A percentile compares a stretch with the other conserved stretches of the same genome.
Conservation (phyloP, 495 filamentous ascomycete genomes). For the Aspergillus wentii region DNA sequence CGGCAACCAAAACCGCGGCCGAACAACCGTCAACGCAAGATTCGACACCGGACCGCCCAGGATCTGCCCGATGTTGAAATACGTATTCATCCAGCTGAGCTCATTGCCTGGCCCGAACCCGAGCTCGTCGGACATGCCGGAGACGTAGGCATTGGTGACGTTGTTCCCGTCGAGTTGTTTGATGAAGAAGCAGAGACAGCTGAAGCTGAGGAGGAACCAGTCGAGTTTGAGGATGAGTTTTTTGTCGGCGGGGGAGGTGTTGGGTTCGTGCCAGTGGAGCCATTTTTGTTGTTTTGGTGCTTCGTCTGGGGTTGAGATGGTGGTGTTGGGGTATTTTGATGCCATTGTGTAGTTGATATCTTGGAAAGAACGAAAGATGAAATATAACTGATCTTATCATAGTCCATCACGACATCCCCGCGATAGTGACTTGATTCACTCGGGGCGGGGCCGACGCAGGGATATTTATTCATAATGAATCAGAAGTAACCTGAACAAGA, state of each 20-base stretch:
- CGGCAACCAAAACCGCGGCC: conserved; percentile 9
- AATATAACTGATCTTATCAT: too few species aligned
- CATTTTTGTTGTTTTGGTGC: too few species aligned
- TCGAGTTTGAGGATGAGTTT: conserved; percentile 13
- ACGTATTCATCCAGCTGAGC: conserved; percentile 13
- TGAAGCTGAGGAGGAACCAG: conserved; percentile 10
- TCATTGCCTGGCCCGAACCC: conserved; percentile 45
- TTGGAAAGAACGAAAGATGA: too few species aligned
- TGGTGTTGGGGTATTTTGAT: too few species aligned
- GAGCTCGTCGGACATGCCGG: conserved; percentile 58
- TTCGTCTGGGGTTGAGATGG: too few species aligned
- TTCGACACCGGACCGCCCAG: conserved; percentile 7
- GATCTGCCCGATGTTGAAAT: conserved; percentile 8
- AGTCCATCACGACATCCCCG: too few species aligned
- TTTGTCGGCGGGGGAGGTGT: conserved; percentile 10
- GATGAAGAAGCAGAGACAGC: conserved; percentile 11
- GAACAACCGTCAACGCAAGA: conserved; percentile 8
- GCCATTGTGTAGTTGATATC: too few species aligned
- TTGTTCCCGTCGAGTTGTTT: conserved; percentile 11
- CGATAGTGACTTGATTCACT: too few species aligned
- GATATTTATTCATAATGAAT: too few species aligned
- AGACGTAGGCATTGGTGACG: conserved; percentile 56
- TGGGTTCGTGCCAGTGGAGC: conserved; percentile 13
- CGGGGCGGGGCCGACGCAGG: too few species aligned
- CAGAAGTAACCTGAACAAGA: too few species aligned